phyloP scores from a whole-genome alignment of 1,284 basidiomycete species.

The Mycena sp. region DNA sequence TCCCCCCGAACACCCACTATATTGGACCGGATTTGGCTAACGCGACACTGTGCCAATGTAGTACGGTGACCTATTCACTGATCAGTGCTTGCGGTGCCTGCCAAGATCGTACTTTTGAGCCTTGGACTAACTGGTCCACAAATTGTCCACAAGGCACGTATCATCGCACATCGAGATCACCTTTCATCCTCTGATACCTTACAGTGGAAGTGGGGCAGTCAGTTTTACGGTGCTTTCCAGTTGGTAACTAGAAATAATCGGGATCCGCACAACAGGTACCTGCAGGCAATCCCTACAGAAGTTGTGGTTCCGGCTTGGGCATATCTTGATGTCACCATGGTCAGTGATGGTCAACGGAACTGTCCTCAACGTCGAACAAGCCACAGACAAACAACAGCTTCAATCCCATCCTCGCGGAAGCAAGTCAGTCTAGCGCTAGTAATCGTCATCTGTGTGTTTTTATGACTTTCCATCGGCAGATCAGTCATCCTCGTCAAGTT shows the following conservation, averaged over 20 bases:
- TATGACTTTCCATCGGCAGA: conserved; percentile 7
- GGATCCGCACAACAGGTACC: too few species aligned
- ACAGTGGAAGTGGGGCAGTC: conserved; percentile 27
- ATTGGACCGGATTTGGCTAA: conserved; percentile 41
- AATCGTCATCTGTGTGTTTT: background rate
- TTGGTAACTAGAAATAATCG: background rate
- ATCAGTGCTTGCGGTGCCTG: conserved; percentile 53
- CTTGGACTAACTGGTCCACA: conserved; percentile 44
- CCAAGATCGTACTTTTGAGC: conserved; percentile 37
- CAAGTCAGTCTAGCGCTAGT: background rate
- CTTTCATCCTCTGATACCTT: background rate
- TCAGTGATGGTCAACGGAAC: conserved; percentile 27
- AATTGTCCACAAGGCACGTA: conserved; percentile 45
- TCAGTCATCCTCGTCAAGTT: background rate
- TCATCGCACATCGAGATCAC: background rate
- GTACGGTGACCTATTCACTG: conserved; percentile 50
- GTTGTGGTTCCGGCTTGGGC: conserved; percentile 54
- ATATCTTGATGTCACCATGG: conserved; percentile 49
- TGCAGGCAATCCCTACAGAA: conserved; percentile 39
- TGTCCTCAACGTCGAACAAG: background rate
- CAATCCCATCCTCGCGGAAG: conserved; percentile 32
- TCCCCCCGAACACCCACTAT: conserved; percentile 47
- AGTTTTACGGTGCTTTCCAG: conserved; percentile 2
- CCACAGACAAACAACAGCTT: conserved; percentile 45
- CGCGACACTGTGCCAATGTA: conserved; percentile 48